Base-by-base conservation (phyloP, 164 flowering plant genomes). In the Cinnamomum micranthum region DNA sequence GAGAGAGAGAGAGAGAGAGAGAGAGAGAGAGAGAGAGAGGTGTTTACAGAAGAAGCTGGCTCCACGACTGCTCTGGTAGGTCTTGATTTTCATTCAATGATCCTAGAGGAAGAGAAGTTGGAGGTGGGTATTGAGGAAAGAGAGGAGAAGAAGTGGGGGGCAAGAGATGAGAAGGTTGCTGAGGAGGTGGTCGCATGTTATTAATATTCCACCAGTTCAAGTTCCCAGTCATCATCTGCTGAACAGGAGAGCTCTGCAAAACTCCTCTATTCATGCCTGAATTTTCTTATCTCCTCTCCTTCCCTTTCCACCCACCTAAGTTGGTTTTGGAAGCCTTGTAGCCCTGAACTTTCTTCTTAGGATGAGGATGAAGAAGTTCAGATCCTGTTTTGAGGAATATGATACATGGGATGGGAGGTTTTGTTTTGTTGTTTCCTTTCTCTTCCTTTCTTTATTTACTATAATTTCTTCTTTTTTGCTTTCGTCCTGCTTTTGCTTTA, bases 21-120 rank as follows among this genome's bases (percentile, higher is more conserved):
- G 47, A 35, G 47, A 35, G 47, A 35, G 47, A 35, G 47, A 35
- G 70, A 35, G 52, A 7, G 52, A 6, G 13, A 19, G 51, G 74
- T 76, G 69, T 65, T 82, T 84, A 88, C 90, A 85, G 24, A 50
- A 90, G 91, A 1, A 93, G 86, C 71, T 93, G 94, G 83, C 94
- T 90, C 97, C 93, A 91, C 25, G 97, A 87, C 83, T 31, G 35
- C 6, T 90, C 88, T n/a, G 92, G 91, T 82, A 84, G 83, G n/a
- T 76, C 83, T 67, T 78, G 82, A 73, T 73, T 75, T 76, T 81
- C 85, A 80, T 79, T 79, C 83, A 82, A 25, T 75, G 82, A 79
- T 35, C 59, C 47, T 20, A 83, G 65, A 75, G 88, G 83, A 78
- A 86, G 77, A 3, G 85, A 73, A 65, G 82, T 24, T 22, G 71